Evolutionary conservation across 1,284 basidiomycete species (phyloP).

Genomic region (Cryptococcus sp.): DNA sequence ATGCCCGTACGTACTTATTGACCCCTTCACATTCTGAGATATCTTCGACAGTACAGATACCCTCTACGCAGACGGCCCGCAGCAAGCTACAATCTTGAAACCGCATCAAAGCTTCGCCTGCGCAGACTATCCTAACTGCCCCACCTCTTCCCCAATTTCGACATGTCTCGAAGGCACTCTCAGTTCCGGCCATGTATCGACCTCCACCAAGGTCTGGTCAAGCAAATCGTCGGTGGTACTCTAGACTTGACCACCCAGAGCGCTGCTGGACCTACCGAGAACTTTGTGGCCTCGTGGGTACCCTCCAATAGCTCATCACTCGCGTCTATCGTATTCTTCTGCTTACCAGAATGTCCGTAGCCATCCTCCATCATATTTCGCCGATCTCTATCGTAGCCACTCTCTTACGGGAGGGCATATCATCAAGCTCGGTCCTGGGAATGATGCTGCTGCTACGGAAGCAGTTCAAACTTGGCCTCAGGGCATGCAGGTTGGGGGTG

Average conservation of each 20-base stretch:
- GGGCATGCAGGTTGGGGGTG: conserved; percentile 88
- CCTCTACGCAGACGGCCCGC: too few species aligned
- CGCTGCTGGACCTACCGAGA: conserved; percentile 70
- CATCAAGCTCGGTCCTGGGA: conserved; percentile 87
- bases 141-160: background rate
- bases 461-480: conserved; percentile 81
- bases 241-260: conserved; percentile 52
- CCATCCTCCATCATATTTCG: conserved; percentile 76
- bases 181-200: conserved; percentile 95
- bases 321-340: background rate
- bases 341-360: conserved; percentile 50
- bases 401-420: conserved; percentile 83
- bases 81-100: too few species aligned
- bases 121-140: background rate
- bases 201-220: conserved; percentile 89
- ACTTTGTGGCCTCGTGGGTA: conserved; percentile 83
- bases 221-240: conserved; percentile 97
- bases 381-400: conserved; percentile 69
- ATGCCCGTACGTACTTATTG: too few species aligned
- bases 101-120: too few species aligned
- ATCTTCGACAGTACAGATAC: too few species aligned
- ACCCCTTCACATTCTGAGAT: too few species aligned
- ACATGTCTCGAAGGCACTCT: conserved; percentile 27
- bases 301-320: background rate
- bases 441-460: conserved; percentile 79